A percentile compares a stretch with the other conserved stretches of the same genome.
Evolutionary conservation across 2,329 filamentous ascomycete species (phyloP).

Genomic region (Furcasterigmium sp.): DNA sequence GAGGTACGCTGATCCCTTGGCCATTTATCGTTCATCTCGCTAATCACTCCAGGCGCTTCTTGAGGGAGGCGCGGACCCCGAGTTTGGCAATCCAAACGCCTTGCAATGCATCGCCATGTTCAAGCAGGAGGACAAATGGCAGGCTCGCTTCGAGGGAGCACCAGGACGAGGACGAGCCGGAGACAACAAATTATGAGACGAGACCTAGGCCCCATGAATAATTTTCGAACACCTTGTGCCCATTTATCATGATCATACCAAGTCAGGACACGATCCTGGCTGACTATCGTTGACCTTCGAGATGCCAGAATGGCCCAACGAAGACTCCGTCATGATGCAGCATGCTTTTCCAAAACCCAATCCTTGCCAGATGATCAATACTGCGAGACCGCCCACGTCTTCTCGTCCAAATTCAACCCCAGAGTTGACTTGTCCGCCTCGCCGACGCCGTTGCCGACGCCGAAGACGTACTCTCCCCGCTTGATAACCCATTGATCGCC

Average conservation of each 20-base stretch:
- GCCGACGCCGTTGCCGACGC: neutral
- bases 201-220: too few relatives aligned
- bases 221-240: too few relatives aligned
- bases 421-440: slow-evolving; percentile 1
- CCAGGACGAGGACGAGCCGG: slow-evolving; percentile 39
- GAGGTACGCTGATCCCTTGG: slow-evolving; percentile 30
- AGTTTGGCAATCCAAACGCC: slow-evolving; percentile 44
- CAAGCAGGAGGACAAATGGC: slow-evolving; percentile 46
- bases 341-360: too few relatives aligned
- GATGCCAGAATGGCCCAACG: too few relatives aligned
- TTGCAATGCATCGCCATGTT: slow-evolving; percentile 45
- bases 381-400: too few relatives aligned
- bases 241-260: too few relatives aligned
- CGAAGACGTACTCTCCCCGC: neutral
- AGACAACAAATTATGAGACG: neutral
- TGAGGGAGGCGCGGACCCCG: slow-evolving; percentile 49
- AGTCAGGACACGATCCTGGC: too few relatives aligned
- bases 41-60: slow-evolving; percentile 32
- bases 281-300: too few relatives aligned
- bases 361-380: too few relatives aligned
- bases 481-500: neutral
- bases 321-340: too few relatives aligned
- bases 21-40: neutral
- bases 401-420: too few relatives aligned
- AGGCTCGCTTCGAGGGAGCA: slow-evolving; percentile 41